These are phyloP conservation scores for Cytospora mali DNA, from an alignment of 2,329 filamentous ascomycete species.

Conservation along the genomic window DNA sequence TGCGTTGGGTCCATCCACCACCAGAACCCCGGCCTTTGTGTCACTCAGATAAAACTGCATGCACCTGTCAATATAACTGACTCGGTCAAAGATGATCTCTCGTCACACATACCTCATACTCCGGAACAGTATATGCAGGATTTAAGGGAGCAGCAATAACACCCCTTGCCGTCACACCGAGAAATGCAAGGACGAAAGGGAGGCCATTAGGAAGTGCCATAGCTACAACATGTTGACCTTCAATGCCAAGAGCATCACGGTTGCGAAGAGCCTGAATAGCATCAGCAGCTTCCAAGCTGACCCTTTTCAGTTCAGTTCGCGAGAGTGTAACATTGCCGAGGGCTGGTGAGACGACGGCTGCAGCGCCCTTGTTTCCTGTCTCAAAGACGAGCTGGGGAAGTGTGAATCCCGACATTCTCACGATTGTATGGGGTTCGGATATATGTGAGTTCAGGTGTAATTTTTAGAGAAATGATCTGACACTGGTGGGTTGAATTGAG, in stretches of 20 bases:
- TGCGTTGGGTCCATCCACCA: slow-evolving; percentile 74
- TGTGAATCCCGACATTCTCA: not conserved
- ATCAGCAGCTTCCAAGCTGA: not conserved
- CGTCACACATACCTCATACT: slow-evolving; percentile 63
- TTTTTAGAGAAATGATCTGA: not conserved
- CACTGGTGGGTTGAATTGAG: not conserved
- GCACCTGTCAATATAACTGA: not conserved
- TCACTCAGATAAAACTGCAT: slow-evolving; percentile 79
- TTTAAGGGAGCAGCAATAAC: slow-evolving; percentile 86
- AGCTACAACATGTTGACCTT: slow-evolving; percentile 6
- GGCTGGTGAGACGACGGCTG: not conserved
- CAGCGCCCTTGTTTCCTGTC: not conserved
- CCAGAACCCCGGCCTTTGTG: slow-evolving; percentile 74
- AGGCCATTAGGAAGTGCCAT: slow-evolving; percentile 10
- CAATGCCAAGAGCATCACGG: not conserved
- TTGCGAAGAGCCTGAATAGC: not conserved
- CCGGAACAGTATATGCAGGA: slow-evolving; percentile 83
- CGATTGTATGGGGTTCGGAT: not conserved
- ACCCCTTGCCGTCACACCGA: slow-evolving; percentile 83
- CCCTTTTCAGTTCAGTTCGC: not conserved
- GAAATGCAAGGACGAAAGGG: slow-evolving; percentile 77
- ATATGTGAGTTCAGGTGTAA: too few relatives aligned
- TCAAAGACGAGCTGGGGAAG: not conserved
- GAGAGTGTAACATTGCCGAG: not conserved
- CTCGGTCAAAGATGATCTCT: not conserved